A percentile compares a stretch with the other conserved stretches of the same genome.
These are phyloP conservation scores for Exophiala bonariae DNA, from an alignment of 2,329 filamentous ascomycete species.

Conservation along the genomic window DNA sequence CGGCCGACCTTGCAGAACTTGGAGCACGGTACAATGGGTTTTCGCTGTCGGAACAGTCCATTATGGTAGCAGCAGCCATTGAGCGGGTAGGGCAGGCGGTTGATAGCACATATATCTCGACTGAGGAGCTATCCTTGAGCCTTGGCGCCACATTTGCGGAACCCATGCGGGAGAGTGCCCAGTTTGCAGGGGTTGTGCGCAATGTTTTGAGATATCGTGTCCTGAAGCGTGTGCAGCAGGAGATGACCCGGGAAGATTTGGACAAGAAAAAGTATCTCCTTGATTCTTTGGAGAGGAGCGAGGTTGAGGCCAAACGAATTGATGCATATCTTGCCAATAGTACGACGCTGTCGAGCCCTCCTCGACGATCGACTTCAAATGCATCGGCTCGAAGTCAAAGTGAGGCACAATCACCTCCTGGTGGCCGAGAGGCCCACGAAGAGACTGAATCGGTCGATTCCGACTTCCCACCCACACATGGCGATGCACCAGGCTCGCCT, in stretches of 20 bases:
- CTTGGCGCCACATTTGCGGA: constrained; percentile 95
- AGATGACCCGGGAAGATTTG: constrained; percentile 93
- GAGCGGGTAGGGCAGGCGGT: constrained; percentile 93
- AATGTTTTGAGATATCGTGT: constrained; percentile 86
- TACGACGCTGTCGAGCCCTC: constrained; percentile 62
- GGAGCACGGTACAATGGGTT: constrained; percentile 97
- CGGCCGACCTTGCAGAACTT: constrained; percentile 85
- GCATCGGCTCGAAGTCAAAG: constrained; percentile 43
- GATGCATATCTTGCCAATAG: constrained; percentile 80
- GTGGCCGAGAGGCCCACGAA: constrained; percentile 59
- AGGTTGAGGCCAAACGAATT: constrained; percentile 87
- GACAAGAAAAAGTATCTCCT: constrained; percentile 80
- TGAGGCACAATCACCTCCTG: constrained; percentile 33
- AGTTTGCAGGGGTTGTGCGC: constrained; percentile 92
- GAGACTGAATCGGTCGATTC: constrained; percentile 92
- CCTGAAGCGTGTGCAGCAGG: constrained; percentile 91
- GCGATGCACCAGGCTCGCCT: constrained; percentile 60
- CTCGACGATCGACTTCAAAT: constrained; percentile 66
- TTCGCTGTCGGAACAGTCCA: constrained; percentile 87
- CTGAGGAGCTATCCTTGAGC: constrained; percentile 82
- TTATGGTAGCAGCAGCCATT: constrained; percentile 85
- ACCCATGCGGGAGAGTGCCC: constrained; percentile 95
- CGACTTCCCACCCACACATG: constrained; percentile 88
- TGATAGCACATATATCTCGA: constrained; percentile 93
- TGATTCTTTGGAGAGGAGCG: constrained; percentile 88